Percentiles rank a stretch among this genome's conserved stretches.
Evolutionary conservation across 108 stramenopile genomes (phyloP).

Genomic region (Nitzschia sp.): DNA sequence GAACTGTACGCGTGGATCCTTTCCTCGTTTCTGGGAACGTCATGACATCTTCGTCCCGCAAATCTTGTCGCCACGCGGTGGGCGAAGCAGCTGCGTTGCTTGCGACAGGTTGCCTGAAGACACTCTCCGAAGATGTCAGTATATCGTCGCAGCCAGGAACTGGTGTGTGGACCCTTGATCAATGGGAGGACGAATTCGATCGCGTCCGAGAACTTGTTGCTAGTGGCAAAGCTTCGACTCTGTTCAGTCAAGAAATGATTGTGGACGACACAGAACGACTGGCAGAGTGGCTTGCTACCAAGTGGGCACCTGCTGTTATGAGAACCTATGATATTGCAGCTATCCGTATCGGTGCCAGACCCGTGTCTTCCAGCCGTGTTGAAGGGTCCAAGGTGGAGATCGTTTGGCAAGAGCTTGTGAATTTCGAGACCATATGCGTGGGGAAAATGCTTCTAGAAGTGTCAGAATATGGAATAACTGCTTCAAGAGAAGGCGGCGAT

Average conservation of each 20-base stretch:
- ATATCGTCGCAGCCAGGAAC: constrained; percentile 65
- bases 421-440: constrained; percentile 63
- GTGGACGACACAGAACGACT: constrained; percentile 65
- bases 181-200: constrained; percentile 67
- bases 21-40: constrained; percentile 55
- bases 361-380: constrained; percentile 56
- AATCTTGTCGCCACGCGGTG: constrained; percentile 61
- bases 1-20: constrained; percentile 74
- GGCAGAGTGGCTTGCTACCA: constrained; percentile 80
- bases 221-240: constrained; percentile 34
- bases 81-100: constrained; percentile 65
- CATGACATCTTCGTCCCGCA: constrained; percentile 35
- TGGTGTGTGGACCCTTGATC: constrained; percentile 42
- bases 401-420: constrained; percentile 75
- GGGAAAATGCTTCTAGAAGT: constrained; percentile 72
- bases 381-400: constrained; percentile 58
- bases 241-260: constrained; percentile 63
- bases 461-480: constrained; percentile 46
- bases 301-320: constrained; percentile 84
- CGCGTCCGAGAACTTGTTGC: constrained; percentile 43
- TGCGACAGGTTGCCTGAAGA: constrained; percentile 30
- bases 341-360: constrained; percentile 71
- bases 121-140: constrained; percentile 41
- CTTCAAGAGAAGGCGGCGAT: constrained; percentile 64
- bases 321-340: constrained; percentile 83